A percentile compares a stretch with the other conserved stretches of the same genome.
Evolutionary conservation across 169 alveolate genomes (phyloP).

Genomic region (Cytauxzoon felis): DNA sequence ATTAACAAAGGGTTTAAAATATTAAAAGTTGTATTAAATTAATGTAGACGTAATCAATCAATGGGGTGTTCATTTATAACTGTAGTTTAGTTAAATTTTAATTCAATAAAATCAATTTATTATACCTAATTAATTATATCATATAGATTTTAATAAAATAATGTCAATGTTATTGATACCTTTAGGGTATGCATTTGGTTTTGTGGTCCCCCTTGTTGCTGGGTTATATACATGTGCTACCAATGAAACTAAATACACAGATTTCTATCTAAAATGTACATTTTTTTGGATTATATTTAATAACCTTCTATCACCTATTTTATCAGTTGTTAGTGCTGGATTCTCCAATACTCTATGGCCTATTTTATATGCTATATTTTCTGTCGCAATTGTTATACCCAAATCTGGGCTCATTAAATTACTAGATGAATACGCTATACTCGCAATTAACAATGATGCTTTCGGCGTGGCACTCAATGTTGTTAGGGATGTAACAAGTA

Average conservation of each 20-base stretch:
- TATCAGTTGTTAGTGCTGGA: constrained; percentile 4
- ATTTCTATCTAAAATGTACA: constrained; percentile 42
- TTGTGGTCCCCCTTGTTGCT: constrained; percentile 40
- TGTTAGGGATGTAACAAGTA: background rate
- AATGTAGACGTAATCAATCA: no score
- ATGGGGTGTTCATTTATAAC: no score
- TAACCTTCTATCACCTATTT: constrained; percentile 31
- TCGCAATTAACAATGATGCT: constrained; percentile 8
- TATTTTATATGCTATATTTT: constrained; percentile 15
- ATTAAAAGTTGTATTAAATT: background rate
- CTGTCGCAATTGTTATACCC: constrained; percentile 43
- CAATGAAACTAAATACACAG: constrained; percentile 32
- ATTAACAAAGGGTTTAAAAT: constrained; percentile 31
- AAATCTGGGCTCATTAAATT: constrained; percentile 13
- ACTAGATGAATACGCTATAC: constrained; percentile 18
- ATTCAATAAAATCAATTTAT: background rate
- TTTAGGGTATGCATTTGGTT: constrained; percentile 48
- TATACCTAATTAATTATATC: background rate
- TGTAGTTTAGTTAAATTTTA: no score
- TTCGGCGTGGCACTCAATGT: background rate
- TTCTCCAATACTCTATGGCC: constrained; percentile 46
- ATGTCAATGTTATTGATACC: constrained; percentile 21
- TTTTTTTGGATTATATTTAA: constrained; percentile 40
- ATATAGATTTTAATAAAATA: background rate
- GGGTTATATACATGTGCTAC: constrained; percentile 48